Evolutionary conservation across 2,329 filamentous ascomycete species (phyloP).

Genomic region (Penicillium sp.): DNA sequence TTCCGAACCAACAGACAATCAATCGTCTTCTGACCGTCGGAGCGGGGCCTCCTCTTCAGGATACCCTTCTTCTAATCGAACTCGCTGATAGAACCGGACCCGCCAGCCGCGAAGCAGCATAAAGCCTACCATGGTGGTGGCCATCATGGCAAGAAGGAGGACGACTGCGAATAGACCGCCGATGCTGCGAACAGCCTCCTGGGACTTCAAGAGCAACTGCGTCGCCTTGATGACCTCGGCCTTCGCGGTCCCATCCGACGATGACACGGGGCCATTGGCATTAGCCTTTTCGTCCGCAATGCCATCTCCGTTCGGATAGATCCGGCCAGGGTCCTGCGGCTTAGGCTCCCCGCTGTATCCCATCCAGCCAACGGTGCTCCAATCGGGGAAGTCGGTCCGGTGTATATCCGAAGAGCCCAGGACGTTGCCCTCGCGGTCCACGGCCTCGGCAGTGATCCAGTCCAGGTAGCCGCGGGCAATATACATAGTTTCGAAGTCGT

Average conservation of each 20-base stretch:
- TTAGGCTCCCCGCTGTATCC: constrained; percentile 16
- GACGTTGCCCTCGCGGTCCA: constrained; percentile 22
- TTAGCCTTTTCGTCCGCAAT: not conserved
- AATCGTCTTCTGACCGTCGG: constrained; percentile 16
- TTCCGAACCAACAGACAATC: constrained; percentile 2
- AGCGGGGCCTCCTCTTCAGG: constrained; percentile 19
- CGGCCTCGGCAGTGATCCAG: constrained; percentile 25
- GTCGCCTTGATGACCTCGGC: constrained; percentile 24
- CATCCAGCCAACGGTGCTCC: constrained; percentile 20
- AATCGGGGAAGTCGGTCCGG: constrained; percentile 22
- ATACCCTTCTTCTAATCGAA: constrained; percentile 13
- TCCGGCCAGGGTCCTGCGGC: constrained; percentile 19
- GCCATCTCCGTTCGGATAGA: constrained; percentile 5
- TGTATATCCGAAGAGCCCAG: constrained; percentile 22
- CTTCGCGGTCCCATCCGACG: constrained; percentile 12
- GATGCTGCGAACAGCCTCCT: constrained; percentile 22
- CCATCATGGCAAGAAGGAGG: constrained; percentile 22
- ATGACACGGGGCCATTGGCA: not conserved
- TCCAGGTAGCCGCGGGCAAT: constrained; percentile 26
- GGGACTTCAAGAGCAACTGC: constrained; percentile 18
- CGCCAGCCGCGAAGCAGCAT: constrained; percentile 29
- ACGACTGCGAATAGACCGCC: constrained; percentile 24
- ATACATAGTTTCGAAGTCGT: constrained; percentile 28
- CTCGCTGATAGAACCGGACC: constrained; percentile 27
- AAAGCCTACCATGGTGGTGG: constrained; percentile 19